Percentiles rank a stretch among this genome's conserved stretches.
Evolutionary conservation across 2,329 filamentous ascomycete species (phyloP).

Genomic region (Pseudogymnoascus sp.): DNA sequence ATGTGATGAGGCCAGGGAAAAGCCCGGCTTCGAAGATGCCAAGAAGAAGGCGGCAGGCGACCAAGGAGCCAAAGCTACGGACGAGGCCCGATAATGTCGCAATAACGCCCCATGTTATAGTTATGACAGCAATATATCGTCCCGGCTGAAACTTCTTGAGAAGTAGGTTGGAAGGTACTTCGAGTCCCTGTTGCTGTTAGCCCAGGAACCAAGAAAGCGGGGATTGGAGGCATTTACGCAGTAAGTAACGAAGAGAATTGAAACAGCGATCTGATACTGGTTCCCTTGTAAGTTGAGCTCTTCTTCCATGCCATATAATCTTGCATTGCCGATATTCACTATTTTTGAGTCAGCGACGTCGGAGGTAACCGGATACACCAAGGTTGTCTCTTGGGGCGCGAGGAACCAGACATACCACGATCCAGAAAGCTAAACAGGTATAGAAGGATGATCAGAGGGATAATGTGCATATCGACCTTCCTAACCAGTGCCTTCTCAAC

Average conservation of each 20-base stretch:
- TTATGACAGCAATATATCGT: conserved; percentile 41
- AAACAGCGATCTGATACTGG: conserved; percentile 50
- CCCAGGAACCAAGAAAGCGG: not conserved
- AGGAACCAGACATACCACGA: conserved; percentile 42
- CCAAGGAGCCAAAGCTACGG: conserved; percentile 44
- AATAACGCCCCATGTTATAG: conserved; percentile 42
- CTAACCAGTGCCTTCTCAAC: conserved; percentile 21
- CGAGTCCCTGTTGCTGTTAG: conserved; percentile 28
- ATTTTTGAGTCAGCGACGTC: conserved; percentile 31
- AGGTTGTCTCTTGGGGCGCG: conserved; percentile 22
- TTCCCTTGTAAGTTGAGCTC: conserved; percentile 46
- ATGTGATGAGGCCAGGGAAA: conserved; percentile 50
- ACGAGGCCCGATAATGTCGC: conserved; percentile 47
- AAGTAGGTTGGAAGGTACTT: conserved; percentile 40
- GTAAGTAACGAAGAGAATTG: conserved; percentile 44
- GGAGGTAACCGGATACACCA: conserved; percentile 9
- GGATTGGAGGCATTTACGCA: conserved; percentile 32
- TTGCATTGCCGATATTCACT: conserved; percentile 53
- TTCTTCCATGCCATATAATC: conserved; percentile 49
- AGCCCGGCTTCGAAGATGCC: conserved; percentile 52
- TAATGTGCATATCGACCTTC: conserved; percentile 56
- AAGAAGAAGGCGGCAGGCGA: conserved; percentile 48
- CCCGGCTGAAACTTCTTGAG: conserved; percentile 40
- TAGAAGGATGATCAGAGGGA: conserved; percentile 59
- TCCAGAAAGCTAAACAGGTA: conserved; percentile 74